These are phyloP conservation scores for Salmacisia buchloeana DNA, from an alignment of 1,284 basidiomycete genomes.

Conservation along the genomic window DNA sequence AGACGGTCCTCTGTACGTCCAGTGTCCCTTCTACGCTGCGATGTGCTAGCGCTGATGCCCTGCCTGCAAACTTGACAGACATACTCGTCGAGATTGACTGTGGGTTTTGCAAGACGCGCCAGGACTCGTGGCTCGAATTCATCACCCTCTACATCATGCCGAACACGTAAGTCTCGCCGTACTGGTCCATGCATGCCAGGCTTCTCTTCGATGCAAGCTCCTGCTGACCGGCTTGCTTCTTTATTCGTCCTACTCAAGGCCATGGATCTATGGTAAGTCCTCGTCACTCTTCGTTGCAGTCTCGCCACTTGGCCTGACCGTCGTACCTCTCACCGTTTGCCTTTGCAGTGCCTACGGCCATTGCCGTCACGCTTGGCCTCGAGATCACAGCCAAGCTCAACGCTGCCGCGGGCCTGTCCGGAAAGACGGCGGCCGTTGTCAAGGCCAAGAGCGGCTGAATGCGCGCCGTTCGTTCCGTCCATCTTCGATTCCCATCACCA, in stretches of 20 bases:
- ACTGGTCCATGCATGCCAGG: no score
- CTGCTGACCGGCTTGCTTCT: background rate
- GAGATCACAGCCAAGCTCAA: constrained; percentile 26
- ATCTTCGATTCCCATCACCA: no score
- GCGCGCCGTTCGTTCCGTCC: no score
- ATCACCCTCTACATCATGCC: constrained; percentile 68
- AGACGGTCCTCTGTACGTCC: constrained; percentile 72
- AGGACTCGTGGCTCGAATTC: constrained; percentile 61
- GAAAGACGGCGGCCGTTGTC: background rate
- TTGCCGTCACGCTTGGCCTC: constrained; percentile 52
- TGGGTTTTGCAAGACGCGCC: constrained; percentile 64
- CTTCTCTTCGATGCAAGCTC: background rate
- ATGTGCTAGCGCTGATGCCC: background rate
- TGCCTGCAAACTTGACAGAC: background rate
- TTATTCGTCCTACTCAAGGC: no score
- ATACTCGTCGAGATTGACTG: constrained; percentile 49
- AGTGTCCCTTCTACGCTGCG: background rate
- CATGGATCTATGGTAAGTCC: background rate
- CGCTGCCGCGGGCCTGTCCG: constrained; percentile 23
- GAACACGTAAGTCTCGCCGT: constrained; percentile 56
- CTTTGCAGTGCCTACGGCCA: constrained; percentile 63
- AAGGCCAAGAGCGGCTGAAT: constrained; percentile 12
- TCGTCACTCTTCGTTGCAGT: background rate
- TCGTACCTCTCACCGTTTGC: constrained; percentile 59
- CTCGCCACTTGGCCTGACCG: background rate